These are phyloP conservation scores for Polyrhizophydium stewartii DNA, from an alignment of 371 early-diverging fungal species.

Conservation along the genomic window DNA sequence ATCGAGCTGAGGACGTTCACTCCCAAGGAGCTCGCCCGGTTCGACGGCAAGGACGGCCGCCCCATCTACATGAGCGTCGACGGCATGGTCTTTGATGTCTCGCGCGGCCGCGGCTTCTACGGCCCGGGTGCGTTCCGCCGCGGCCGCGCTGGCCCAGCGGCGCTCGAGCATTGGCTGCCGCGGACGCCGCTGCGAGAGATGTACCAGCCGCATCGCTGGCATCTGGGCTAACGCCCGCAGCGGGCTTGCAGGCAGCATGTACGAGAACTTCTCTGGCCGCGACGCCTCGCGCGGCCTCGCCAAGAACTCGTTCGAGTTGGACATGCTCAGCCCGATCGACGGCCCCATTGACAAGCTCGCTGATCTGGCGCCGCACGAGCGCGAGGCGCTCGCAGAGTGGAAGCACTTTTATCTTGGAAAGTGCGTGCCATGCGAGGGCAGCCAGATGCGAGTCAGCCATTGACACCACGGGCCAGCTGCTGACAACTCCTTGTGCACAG, in stretches of 20 bases:
- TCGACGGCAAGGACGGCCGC: constrained; percentile 47
- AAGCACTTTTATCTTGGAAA: constrained; percentile 67
- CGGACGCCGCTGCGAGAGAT: not conserved
- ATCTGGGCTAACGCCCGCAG: not conserved
- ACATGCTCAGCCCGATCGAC: constrained; percentile 66
- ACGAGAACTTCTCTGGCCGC: constrained; percentile 78
- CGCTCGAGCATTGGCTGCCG: not conserved
- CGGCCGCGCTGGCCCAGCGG: not conserved
- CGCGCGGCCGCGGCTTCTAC: constrained; percentile 79
- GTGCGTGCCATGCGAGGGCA: constrained; percentile 7
- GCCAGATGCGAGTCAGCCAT: too few relatives aligned
- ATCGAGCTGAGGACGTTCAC: constrained; percentile 64
- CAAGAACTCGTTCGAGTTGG: constrained; percentile 82
- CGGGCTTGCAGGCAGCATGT: constrained; percentile 62
- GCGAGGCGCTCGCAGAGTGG: constrained; percentile 73
- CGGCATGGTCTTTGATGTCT: constrained; percentile 87
- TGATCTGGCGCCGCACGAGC: constrained; percentile 70
- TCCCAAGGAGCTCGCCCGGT: constrained; percentile 60
- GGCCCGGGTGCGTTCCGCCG: constrained; percentile 69
- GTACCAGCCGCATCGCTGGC: not conserved
- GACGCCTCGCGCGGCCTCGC: constrained; percentile 69
- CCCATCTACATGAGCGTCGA: constrained; percentile 77
- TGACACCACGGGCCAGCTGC: not conserved
- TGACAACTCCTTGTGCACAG: not conserved
- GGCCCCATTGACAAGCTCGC: constrained; percentile 76